Conservation (phyloP, 1,139 yeast species). For the Suhomyces chickasaworum region DNA sequence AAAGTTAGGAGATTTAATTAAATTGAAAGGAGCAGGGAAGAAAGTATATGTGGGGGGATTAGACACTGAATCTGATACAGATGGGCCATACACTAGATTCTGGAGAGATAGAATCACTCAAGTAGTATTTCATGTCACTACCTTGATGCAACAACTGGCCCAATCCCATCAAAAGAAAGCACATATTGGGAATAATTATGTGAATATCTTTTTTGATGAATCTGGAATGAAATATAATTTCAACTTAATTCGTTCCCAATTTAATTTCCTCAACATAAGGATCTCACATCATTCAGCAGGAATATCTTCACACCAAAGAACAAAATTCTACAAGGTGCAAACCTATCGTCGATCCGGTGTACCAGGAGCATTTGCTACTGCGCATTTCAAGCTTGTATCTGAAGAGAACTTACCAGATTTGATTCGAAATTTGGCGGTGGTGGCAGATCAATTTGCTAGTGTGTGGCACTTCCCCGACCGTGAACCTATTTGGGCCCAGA, state of each 20-base stretch:
- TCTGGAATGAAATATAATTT: constrained; percentile 66
- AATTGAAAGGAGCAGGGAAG: constrained; percentile 51
- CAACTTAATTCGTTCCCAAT: constrained; percentile 73
- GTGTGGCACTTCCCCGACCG: constrained; percentile 62
- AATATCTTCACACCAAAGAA: background rate
- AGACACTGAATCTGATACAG: constrained; percentile 66
- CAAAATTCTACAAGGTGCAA: constrained; percentile 57
- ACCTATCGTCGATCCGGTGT: constrained; percentile 67
- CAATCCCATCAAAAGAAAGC: constrained; percentile 63
- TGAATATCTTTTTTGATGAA: constrained; percentile 79
- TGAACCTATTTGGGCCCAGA: constrained; percentile 64
- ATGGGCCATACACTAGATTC: constrained; percentile 74
- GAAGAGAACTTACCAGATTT: constrained; percentile 60
- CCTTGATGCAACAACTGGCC: constrained; percentile 65
- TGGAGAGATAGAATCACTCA: constrained; percentile 77
- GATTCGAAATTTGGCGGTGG: constrained; percentile 65
- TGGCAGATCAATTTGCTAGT: constrained; percentile 72
- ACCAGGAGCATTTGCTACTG: constrained; percentile 75
- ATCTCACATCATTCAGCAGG: constrained; percentile 59
- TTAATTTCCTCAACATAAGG: constrained; percentile 79
- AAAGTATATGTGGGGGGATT: constrained; percentile 77
- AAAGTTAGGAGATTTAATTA: constrained; percentile 59
- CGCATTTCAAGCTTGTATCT: constrained; percentile 71
- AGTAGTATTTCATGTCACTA: constrained; percentile 74
- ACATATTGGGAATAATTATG: constrained; percentile 85